phyloP scores from a whole-genome alignment of 75 land plant species.

The Sequoiadendron giganteum region DNA sequence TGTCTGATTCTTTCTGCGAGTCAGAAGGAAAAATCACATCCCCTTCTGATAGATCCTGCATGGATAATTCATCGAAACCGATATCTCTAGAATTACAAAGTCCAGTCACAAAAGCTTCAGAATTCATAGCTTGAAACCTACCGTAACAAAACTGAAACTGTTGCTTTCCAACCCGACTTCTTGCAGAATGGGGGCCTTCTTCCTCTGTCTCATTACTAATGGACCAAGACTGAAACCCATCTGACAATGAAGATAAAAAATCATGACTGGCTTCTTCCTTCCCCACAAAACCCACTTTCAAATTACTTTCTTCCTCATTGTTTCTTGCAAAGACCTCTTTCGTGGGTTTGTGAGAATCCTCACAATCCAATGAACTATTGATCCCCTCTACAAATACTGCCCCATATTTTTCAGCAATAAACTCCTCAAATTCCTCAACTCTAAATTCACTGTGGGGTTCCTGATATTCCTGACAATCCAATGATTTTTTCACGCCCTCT shows the following conservation, averaged over 20 bases:
- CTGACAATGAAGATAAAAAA: not conserved
- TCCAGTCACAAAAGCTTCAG: not conserved
- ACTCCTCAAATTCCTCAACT: not conserved
- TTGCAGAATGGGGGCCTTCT: not conserved
- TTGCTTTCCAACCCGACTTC: not conserved
- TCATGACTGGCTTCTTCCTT: not conserved
- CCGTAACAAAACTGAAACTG: not conserved
- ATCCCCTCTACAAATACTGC: not conserved
- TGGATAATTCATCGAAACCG: slow-evolving; percentile 4
- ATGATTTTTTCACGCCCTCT: too few species aligned
- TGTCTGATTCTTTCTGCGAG: not conserved
- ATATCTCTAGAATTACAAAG: not conserved
- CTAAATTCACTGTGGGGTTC: not conserved
- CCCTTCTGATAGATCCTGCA: not conserved
- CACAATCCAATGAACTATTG: not conserved
- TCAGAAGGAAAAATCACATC: not conserved
- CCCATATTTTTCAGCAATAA: not conserved
- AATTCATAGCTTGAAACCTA: not conserved
- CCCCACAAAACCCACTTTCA: not conserved
- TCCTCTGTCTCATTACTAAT: not conserved
- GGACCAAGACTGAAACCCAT: not conserved
- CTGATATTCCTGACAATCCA: not conserved
- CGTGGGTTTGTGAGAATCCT: not conserved
- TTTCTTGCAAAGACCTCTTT: not conserved
- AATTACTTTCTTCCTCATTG: not conserved